Base-by-base conservation (phyloP, 306 rosid genomes). In the Cucurbita maxima region DNA sequence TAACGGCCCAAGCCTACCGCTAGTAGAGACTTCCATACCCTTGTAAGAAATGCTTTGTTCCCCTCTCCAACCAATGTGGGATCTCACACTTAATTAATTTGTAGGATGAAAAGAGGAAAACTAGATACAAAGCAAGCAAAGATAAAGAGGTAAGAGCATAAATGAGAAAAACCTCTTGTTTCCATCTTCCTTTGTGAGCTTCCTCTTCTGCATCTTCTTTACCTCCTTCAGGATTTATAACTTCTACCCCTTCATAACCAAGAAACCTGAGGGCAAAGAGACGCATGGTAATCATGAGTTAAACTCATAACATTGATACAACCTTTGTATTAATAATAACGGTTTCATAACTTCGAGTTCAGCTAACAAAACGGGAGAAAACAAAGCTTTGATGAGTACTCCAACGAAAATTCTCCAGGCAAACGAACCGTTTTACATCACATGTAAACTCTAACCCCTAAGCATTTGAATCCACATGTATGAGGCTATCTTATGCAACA, bases 121-220 rank as follows among this genome's bases (percentile, higher is more conserved):
- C 1, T 41, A 68, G 37, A 19, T 2, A 12, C 1, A 59, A 59
- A 38, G 0, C 7, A 40, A 38, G 51, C 30, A n/a, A 9, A 40
- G 30, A 63, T 8, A 4, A 4, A 34, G 22, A 71, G 34, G 11
- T 19, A 43, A 60, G 22, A 58, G 57, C 58, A 38, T 14, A 20
- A 71, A 77, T 11, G 34, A 51, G 15, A 25, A 68, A 34, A 50
- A 92, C 98, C 96, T 92, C 96, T 55, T 86, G 83, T 60, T 81
- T 90, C 98, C 98, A 92, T 87, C 98, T 90, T 86, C 98, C 98
- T 82, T 80, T 87, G 20, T 84, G 83, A 77, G 90, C 88, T 86
- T 92, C 98, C 81, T 87, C 96, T 68, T 84, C 96, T 44, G 87
- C 96, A 68, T 92, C 98, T 56, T 90, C 98, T 82, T 90, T 84